A percentile compares a stretch with the other conserved stretches of the same genome.
Evolutionary conservation across 1,139 yeast species (phyloP).

Genomic region (Hyphopichia khmerensis): DNA sequence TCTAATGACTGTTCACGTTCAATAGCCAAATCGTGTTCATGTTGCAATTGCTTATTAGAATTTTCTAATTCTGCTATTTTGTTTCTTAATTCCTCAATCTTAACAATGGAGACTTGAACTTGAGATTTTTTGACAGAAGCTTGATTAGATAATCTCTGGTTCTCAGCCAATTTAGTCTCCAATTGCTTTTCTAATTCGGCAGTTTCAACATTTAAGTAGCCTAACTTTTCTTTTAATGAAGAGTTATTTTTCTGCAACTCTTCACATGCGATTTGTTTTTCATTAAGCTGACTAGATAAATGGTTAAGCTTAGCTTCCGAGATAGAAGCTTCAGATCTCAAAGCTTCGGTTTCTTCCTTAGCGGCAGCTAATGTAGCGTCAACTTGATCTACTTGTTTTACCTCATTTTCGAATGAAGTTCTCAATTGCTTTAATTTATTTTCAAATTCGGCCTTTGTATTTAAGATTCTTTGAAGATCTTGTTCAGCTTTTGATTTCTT

Average conservation of each 20-base stretch:
- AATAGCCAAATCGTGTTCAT: conserved; percentile 21
- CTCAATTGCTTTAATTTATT: conserved; percentile 64
- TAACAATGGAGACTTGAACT: conserved; percentile 58
- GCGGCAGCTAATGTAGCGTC: conserved; percentile 60
- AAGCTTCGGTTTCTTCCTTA: conserved; percentile 66
- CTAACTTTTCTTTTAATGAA: conserved; percentile 64
- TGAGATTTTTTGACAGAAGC: conserved; percentile 69
- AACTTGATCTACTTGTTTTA: conserved; percentile 68
- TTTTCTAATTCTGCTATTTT: conserved; percentile 28
- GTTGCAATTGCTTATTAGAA: conserved; percentile 20
- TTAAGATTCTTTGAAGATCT: conserved; percentile 66
- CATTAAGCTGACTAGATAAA: conserved; percentile 64
- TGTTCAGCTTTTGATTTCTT: conserved; percentile 74
- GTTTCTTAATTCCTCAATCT: conserved; percentile 45
- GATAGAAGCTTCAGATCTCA: conserved; percentile 73
- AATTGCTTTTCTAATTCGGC: conserved; percentile 57
- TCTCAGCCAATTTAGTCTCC: conserved; percentile 50
- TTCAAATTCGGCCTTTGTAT: conserved; percentile 70
- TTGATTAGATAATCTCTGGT: conserved; percentile 61
- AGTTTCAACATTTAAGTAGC: conserved; percentile 65
- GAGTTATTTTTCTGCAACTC: conserved; percentile 67
- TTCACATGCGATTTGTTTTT: conserved; percentile 58
- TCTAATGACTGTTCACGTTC: conserved; percentile 21
- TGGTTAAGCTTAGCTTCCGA: conserved; percentile 82
- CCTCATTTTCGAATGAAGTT: conserved; percentile 75